These are phyloP conservation scores for Trichosporon sp. DNA, from an alignment of 1,284 basidiomycete species.

Conservation along the genomic window DNA sequence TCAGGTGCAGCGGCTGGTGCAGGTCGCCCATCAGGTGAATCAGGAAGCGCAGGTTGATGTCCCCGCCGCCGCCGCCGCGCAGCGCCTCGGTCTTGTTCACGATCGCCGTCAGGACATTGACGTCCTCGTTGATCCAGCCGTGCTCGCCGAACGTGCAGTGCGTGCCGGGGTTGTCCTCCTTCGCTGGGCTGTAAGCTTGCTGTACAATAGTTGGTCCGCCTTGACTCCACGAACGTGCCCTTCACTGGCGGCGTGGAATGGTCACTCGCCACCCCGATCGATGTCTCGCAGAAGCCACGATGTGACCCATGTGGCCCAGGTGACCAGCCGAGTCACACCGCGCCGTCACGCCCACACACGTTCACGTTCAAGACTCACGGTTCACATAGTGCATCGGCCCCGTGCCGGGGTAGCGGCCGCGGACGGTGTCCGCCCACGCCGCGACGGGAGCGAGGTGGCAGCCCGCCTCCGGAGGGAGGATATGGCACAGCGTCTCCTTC, in stretches of 20 bases:
- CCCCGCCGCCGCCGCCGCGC: conserved; percentile 40
- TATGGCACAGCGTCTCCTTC: conserved; percentile 62
- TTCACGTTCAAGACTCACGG: conserved; percentile 33
- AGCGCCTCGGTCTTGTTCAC: conserved; percentile 61
- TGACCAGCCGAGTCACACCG: background rate
- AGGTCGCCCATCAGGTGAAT: conserved; percentile 86
- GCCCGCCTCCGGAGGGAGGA: conserved; percentile 58
- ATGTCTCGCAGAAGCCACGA: no score
- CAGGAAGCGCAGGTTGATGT: conserved; percentile 75
- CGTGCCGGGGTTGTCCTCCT: conserved; percentile 65
- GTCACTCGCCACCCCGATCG: background rate
- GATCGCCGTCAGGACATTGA: conserved; percentile 70
- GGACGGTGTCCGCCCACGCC: conserved; percentile 76
- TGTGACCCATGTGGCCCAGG: background rate
- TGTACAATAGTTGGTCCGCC: background rate
- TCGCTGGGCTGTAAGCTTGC: conserved; percentile 24
- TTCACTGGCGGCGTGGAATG: no score
- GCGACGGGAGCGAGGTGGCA: conserved; percentile 77
- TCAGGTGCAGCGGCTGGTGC: conserved; percentile 85
- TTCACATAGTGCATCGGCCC: conserved; percentile 53
- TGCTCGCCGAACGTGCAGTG: conserved; percentile 68
- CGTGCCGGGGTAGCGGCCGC: conserved; percentile 49
- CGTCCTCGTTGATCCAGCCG: conserved; percentile 66
- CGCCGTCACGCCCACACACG: background rate
- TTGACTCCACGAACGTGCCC: background rate